Evolutionary conservation across 2,329 filamentous ascomycete genomes (phyloP), one percentile per base, ranked within the genome.

Genomic region (Purpureocillium takamizusanense): DNA sequence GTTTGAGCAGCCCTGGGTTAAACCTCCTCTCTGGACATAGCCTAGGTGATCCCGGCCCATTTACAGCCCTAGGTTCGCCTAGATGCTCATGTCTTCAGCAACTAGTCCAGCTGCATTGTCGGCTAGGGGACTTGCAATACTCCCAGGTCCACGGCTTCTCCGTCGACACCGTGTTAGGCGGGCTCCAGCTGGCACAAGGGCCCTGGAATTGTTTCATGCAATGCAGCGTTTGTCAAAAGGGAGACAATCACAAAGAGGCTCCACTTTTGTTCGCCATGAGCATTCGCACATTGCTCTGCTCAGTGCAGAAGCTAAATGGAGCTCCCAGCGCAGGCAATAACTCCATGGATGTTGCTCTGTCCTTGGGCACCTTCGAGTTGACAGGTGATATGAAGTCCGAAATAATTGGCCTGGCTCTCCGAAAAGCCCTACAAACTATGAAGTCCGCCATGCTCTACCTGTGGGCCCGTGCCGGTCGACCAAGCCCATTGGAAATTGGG

Each of bases 51-150:
- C n/a, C n/a, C n/a, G n/a, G n/a, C n/a, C n/a, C n/a, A n/a, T n/a
- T n/a, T n/a, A 32, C 30, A 11, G 7, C 30, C 30, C 14, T 13
- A 9, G 33, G 27, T 8, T 2, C 11, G 13, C 7, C 21, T 10
- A 18, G 33, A 18, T 35, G 33, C n/a, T 35, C 33, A 27, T 35
- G 33, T n/a, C 33, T 35, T 10, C 33, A 35, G 18, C 33, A 27
- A 25, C 33, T 27, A n/a, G 33, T 35, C n/a, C 18, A 35, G 33
- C 23, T 35, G 10, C 18, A 27, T 9, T 35, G 27, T n/a, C 33
- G 27, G 21, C 33, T 35, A 5, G 33, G 33, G n/a, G 34, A 41
- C 30, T 30, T 41, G 17, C 39, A 37, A 16, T 41, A 33, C 29
- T 33, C 34, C 12, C 39, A 41, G n/a, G 39, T 18, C 3, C 30